Percentiles rank a stretch among this genome's conserved stretches.
phyloP scores from a whole-genome alignment of 2,329 filamentous ascomycete species.

The Ambrosiella beaveri region DNA sequence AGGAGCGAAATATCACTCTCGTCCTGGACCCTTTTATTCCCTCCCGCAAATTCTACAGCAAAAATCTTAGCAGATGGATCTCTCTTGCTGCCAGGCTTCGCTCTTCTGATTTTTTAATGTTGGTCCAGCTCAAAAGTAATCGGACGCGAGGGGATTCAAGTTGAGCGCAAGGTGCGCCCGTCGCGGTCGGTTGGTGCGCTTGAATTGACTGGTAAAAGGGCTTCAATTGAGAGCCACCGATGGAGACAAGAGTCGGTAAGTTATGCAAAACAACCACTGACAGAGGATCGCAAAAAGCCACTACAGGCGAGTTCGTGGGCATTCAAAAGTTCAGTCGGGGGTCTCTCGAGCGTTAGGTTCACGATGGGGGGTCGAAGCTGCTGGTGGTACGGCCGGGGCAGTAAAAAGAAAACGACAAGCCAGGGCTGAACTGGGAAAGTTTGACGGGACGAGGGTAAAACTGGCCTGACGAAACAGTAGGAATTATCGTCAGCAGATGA shows the following conservation, averaged over 20 bases:
- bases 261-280: background rate
- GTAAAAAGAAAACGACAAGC: background rate
- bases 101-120: background rate
- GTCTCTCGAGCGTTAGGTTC: background rate
- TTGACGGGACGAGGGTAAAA: background rate
- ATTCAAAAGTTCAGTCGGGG: background rate
- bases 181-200: slow-evolving; percentile 9
- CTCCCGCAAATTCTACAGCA: slow-evolving; percentile 8
- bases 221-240: slow-evolving; percentile 1
- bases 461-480: background rate
- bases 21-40: slow-evolving; percentile 4
- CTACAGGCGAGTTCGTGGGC: background rate
- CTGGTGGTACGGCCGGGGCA: background rate
- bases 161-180: slow-evolving; percentile 7
- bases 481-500: background rate
- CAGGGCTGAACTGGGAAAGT: background rate
- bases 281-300: background rate
- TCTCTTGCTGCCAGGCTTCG: background rate
- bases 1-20: slow-evolving; percentile 9
- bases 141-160: slow-evolving; percentile 7
- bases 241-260: background rate
- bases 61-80: slow-evolving; percentile 1
- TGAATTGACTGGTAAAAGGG: background rate
- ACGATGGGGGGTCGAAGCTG: background rate
- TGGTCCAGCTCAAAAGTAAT: slow-evolving; percentile 11